phyloP scores from a whole-genome alignment of 2,329 filamentous ascomycete species.

The Fusarium sp. region DNA sequence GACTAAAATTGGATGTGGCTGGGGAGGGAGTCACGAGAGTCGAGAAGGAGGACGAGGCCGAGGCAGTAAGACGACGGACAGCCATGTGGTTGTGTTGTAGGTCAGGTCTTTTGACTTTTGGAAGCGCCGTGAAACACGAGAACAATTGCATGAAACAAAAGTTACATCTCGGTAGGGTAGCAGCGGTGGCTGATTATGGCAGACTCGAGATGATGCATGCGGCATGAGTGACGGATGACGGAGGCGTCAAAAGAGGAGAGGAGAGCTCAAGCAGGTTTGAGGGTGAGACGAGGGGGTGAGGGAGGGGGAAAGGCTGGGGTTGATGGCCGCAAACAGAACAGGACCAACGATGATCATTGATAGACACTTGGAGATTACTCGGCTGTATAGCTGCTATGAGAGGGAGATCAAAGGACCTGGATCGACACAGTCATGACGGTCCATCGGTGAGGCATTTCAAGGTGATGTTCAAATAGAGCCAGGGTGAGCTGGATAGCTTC shows the following conservation, averaged over 20 bases:
- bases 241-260: conserved; percentile 1
- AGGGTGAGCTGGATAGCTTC: conserved; percentile 20
- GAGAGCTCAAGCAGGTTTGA: conserved; percentile 22
- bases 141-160: conserved; percentile 10
- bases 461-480: conserved; percentile 17
- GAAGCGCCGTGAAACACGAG: conserved; percentile 11
- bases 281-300: conserved; percentile 23
- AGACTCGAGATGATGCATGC: background rate
- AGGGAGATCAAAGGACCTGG: conserved; percentile 36
- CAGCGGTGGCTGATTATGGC: conserved; percentile 10
- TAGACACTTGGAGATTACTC: background rate
- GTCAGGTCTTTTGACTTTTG: background rate
- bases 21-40: background rate
- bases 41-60: background rate
- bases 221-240: conserved; percentile 21
- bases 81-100: background rate
- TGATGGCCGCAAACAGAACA: background rate
- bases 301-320: conserved; percentile 12
- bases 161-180: conserved; percentile 1
- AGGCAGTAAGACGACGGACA: background rate
- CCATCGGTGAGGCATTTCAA: conserved; percentile 33
- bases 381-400: background rate
- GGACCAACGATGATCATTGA: background rate
- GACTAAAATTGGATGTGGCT: background rate
- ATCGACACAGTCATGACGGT: conserved; percentile 26